Evolutionary conservation across 495 filamentous ascomycete species (phyloP).

Genomic region (Xylaria intraflava): DNA sequence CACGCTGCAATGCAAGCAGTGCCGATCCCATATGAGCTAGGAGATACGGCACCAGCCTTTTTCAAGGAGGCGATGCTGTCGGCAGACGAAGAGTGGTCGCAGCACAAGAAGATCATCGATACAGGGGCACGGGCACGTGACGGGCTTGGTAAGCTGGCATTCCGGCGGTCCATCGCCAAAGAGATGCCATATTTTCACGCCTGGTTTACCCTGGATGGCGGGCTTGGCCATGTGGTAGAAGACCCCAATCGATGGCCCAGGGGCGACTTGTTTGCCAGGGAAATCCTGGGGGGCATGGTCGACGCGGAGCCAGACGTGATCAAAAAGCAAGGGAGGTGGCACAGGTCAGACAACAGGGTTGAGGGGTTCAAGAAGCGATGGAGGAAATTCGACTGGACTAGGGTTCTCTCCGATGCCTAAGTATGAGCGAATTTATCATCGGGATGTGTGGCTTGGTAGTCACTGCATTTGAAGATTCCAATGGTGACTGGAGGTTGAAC

Average conservation of each 20-base stretch:
- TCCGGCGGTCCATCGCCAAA: conserved; percentile 76
- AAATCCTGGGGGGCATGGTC: conserved; percentile 89
- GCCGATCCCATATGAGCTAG: conserved; percentile 79
- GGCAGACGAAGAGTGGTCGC: conserved; percentile 85
- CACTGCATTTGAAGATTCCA: too few relatives aligned
- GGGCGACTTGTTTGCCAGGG: conserved; percentile 88
- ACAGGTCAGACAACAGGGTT: conserved; percentile 61
- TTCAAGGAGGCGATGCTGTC: conserved; percentile 91
- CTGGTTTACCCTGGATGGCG: conserved; percentile 91
- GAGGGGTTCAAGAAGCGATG: conserved; percentile 78
- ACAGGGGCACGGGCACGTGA: conserved; percentile 62
- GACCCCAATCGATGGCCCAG: conserved; percentile 81
- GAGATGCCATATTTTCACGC: conserved; percentile 99
- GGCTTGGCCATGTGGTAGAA: conserved; percentile 88
- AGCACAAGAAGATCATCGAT: conserved; percentile 91
- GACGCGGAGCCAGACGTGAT: conserved; percentile 77
- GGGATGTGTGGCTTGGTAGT: not conserved
- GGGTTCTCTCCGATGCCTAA: conserved; percentile 52
- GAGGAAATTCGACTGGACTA: conserved; percentile 95
- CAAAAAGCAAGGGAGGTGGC: conserved; percentile 87
- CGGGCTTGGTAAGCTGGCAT: conserved; percentile 72
- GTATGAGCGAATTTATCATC: not conserved
- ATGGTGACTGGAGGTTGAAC: too few relatives aligned
- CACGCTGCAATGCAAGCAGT: conserved; percentile 85
- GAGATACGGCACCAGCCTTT: conserved; percentile 86